Conservation (phyloP, 1,284 basidiomycete species). For the Apiotrichum sp. region DNA sequence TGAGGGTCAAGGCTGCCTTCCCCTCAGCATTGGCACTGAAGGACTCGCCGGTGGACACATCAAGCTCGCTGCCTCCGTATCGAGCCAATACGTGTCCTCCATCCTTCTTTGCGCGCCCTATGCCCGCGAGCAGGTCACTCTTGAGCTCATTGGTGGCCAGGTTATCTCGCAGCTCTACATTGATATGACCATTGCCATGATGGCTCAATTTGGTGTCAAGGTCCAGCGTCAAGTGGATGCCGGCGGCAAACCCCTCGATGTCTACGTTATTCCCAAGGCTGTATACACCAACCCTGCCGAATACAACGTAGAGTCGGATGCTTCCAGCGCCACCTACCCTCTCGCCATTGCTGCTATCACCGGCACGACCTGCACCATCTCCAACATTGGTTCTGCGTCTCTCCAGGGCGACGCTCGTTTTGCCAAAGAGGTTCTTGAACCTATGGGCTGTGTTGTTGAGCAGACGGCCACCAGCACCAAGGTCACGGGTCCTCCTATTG, state of each 20-base stretch:
- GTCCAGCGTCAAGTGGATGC: slow-evolving; percentile 67
- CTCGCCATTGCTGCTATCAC: slow-evolving; percentile 95
- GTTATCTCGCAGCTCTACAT: slow-evolving; percentile 99
- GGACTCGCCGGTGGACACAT: slow-evolving; percentile 80
- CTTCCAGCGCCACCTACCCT: slow-evolving; percentile 93
- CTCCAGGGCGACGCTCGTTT: slow-evolving; percentile 96
- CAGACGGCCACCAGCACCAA: slow-evolving; percentile 86
- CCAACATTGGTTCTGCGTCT: slow-evolving; percentile 83
- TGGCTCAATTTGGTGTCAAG: slow-evolving; percentile 84
- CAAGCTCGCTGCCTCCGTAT: slow-evolving; percentile 85
- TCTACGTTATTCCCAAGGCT: slow-evolving; percentile 82
- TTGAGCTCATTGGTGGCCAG: slow-evolving; percentile 84
- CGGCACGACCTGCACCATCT: slow-evolving; percentile 86
- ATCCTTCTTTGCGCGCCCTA: slow-evolving; percentile 95
- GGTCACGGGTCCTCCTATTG: slow-evolving; percentile 81
- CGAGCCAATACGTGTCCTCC: slow-evolving; percentile 96
- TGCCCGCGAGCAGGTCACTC: slow-evolving; percentile 68
- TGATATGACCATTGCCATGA: slow-evolving; percentile 99
- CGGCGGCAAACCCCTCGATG: slow-evolving; percentile 62
- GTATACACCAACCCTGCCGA: slow-evolving; percentile 69
- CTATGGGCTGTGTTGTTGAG: slow-evolving; percentile 87
- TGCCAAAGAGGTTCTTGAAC: slow-evolving; percentile 84
- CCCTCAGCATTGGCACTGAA: slow-evolving; percentile 75
- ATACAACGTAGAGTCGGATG: slow-evolving; percentile 94
- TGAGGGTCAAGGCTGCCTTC: slow-evolving; percentile 77